These are phyloP conservation scores for Lactarius hatsudake DNA, from an alignment of 768 basidiomycete genomes.

Conservation along the genomic window DNA sequence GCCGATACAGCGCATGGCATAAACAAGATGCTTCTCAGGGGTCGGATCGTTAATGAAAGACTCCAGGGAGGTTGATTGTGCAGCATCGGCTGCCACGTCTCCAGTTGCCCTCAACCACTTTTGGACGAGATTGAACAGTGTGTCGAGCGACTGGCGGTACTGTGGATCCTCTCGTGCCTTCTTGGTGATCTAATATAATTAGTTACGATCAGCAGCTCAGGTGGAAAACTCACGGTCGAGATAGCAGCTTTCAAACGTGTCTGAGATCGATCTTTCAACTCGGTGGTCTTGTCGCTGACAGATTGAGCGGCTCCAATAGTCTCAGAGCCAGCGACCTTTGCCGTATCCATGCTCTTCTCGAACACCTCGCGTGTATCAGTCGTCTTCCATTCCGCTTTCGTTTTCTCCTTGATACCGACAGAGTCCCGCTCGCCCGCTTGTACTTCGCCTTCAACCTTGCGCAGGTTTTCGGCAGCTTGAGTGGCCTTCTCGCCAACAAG, in stretches of 20 bases:
- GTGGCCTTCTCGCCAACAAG: slow-evolving; percentile 52
- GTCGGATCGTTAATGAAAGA: slow-evolving; percentile 61
- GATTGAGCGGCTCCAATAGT: slow-evolving; percentile 40
- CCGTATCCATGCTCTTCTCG: slow-evolving; percentile 64
- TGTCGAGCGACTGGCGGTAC: slow-evolving; percentile 56
- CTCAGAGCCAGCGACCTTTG: slow-evolving; percentile 54
- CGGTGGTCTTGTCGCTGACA: slow-evolving; percentile 47
- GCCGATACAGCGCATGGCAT: slow-evolving; percentile 44
- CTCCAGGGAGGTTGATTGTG: slow-evolving; percentile 46
- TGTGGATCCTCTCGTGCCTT: slow-evolving; percentile 59
- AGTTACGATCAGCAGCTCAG: background rate
- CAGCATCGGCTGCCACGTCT: slow-evolving; percentile 47
- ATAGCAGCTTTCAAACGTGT: slow-evolving; percentile 50
- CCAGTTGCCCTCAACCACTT: slow-evolving; percentile 55
- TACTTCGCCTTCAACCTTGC: slow-evolving; percentile 55
- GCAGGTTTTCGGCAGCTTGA: slow-evolving; percentile 49
- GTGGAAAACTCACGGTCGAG: slow-evolving; percentile 41
- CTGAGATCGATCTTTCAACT: slow-evolving; percentile 41
- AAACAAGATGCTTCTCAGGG: slow-evolving; percentile 56
- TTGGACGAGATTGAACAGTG: slow-evolving; percentile 53
- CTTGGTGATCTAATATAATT: slow-evolving; percentile 51
- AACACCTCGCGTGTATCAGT: slow-evolving; percentile 53
- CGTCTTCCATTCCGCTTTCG: slow-evolving; percentile 43
- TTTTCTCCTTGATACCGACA: slow-evolving; percentile 51
- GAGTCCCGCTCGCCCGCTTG: slow-evolving; percentile 58